Base-by-base conservation (phyloP, 75 land plant genomes). In the Picea glauca region DNA sequence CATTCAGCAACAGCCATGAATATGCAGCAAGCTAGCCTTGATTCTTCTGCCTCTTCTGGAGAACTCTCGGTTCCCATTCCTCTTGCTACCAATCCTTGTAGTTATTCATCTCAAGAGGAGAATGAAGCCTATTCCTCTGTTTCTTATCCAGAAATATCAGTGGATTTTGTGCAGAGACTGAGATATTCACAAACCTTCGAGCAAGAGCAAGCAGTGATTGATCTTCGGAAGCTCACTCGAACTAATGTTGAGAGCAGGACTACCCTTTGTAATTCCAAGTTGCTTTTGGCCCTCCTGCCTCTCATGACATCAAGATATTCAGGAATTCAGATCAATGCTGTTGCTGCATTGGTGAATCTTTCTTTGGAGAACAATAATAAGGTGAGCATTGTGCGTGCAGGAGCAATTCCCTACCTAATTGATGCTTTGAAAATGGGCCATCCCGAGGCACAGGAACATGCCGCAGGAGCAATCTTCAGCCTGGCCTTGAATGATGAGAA, bases 271-370 rank as follows among this genome's bases (percentile, higher is more conserved):
- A 82, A 84, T 4, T 78, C 88, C 2, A 75, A 81, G 23, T 20
- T 96, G 1, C 85, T 96, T 73, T 43, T 64, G 9, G 83, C 87
- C 3, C 77, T 96, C 9, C 58, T 81, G 35, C 85, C 88, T 1
- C 76, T 93, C 35, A 40, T 91, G 61, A 58, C 33, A 50, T 92
- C 95, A 15, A 77, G 70, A 18, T 76, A 84, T 72, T 11, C 79
- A 11, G 58, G 38, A 7, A 79, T 89, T 3, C 91, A 90, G 82
- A 78, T 70, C 46, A 85, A 87, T 81, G 90, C 93, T 23, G 77
- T 82, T 15, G 98, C 93, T 38, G 73, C 91, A 13, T 38, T 89
- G 18, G 83, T 91, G 58, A 90, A 91, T 74, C 81, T 90, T 3
- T 87, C 90, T 5, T 80, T 90, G 58, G 90, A 87, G 73, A 81